These are phyloP conservation scores for Dryas octopetala DNA, from an alignment of 306 rosid species.

Conservation along the genomic window DNA sequence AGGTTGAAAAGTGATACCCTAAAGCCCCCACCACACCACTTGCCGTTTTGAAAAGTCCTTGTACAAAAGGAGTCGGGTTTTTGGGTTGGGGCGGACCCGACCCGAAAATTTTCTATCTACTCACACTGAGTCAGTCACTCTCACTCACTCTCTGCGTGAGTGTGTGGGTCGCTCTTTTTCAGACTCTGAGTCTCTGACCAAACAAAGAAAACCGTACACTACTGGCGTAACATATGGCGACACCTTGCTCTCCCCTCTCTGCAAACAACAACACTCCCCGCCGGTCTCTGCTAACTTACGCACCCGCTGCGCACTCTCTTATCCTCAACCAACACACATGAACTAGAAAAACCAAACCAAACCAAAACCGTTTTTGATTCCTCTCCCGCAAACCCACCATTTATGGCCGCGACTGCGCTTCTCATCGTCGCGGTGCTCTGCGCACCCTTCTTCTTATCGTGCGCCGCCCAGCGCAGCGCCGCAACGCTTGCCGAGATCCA, in stretches of 20 bases:
- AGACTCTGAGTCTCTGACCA: slow-evolving; percentile 4
- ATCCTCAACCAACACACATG: slow-evolving; percentile 21
- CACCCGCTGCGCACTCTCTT: slow-evolving; percentile 26
- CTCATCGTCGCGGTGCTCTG: slow-evolving; percentile 36
- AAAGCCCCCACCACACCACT: slow-evolving; percentile 31
- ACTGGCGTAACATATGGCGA: slow-evolving; percentile 29
- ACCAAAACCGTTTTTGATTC: neutral
- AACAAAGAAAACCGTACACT: slow-evolving; percentile 20
- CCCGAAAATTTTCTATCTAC: neutral
- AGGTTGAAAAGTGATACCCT: slow-evolving; percentile 38
- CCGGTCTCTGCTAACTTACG: slow-evolving; percentile 37
- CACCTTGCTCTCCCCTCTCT: slow-evolving; percentile 7
- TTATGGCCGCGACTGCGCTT: slow-evolving; percentile 26
- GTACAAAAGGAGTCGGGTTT: slow-evolving; percentile 34
- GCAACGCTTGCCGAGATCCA: slow-evolving; percentile 56
- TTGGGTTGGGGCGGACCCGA: neutral
- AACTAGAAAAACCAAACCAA: neutral
- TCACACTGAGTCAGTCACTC: neutral
- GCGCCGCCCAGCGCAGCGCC: slow-evolving; percentile 42
- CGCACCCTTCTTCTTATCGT: slow-evolving; percentile 46
- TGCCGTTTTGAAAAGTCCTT: slow-evolving; percentile 38
- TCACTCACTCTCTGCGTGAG: neutral
- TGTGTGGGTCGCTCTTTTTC: too few relatives aligned
- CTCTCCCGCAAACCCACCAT: neutral
- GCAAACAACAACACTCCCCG: slow-evolving; percentile 2